phyloP scores from a whole-genome alignment of 2,329 filamentous ascomycete species.

The Arthrobotrys megalospora region DNA sequence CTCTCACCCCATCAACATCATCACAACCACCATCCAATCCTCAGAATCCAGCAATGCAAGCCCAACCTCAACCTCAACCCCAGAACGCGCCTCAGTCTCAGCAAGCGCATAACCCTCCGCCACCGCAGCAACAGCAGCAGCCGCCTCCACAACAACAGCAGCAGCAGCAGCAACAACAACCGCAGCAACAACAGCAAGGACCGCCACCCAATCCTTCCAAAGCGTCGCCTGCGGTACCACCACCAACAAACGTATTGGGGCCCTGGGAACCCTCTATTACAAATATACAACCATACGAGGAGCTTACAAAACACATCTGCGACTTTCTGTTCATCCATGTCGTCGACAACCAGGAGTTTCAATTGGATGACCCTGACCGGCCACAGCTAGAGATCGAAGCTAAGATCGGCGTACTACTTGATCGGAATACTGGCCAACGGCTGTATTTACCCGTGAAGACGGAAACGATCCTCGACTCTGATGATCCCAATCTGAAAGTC shows the following conservation, averaged over 20 bases:
- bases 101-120: constrained; percentile 45
- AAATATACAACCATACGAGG: constrained; percentile 79
- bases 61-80: constrained; percentile 21
- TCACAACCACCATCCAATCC: constrained; percentile 43
- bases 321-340: constrained; percentile 85
- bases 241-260: constrained; percentile 66
- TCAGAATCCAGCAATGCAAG: constrained; percentile 60
- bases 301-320: constrained; percentile 81
- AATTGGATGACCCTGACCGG: constrained; percentile 72
- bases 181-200: constrained; percentile 62
- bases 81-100: constrained; percentile 63
- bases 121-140: constrained; percentile 42
- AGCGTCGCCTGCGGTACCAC: constrained; percentile 62
- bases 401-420: constrained; percentile 86
- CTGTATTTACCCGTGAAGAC: constrained; percentile 78
- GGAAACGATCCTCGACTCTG: constrained; percentile 78
- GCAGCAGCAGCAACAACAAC: constrained; percentile 62
- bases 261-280: constrained; percentile 79
- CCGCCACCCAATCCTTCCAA: constrained; percentile 63
- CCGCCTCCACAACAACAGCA: constrained; percentile 65
- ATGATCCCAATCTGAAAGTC: constrained; percentile 71
- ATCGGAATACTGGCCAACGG: constrained; percentile 79
- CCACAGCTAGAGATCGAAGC: constrained; percentile 92
- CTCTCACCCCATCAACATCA: constrained; percentile 63
- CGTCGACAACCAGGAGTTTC: constrained; percentile 77